Percentiles rank a stretch among this genome's conserved stretches.
Evolutionary conservation across 495 filamentous ascomycete genomes (phyloP).

Genomic region (Diplogelasinospora grovesii): DNA sequence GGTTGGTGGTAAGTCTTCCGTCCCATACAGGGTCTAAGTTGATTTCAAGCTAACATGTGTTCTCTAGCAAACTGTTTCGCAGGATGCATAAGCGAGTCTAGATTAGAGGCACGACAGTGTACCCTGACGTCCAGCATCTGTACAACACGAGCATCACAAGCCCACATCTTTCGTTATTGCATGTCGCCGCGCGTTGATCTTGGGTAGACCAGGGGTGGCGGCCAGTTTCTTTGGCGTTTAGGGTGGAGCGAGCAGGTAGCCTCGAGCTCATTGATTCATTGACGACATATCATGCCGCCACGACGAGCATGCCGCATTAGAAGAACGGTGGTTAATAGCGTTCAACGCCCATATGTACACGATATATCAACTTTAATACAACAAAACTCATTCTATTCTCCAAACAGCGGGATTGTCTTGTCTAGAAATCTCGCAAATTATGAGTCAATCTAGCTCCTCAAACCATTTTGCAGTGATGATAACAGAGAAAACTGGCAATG

Average conservation of each 20-base stretch:
- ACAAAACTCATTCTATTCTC: neutral
- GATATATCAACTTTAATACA: constrained; percentile 23
- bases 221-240: constrained; percentile 15
- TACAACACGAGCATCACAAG: constrained; percentile 24
- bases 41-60: neutral
- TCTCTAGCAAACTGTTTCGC: neutral
- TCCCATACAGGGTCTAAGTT: too few relatives aligned
- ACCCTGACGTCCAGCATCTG: too few relatives aligned
- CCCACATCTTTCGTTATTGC: constrained; percentile 12
- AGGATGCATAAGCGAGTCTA: too few relatives aligned
- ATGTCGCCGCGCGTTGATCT: constrained; percentile 16
- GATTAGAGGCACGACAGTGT: too few relatives aligned
- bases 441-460: neutral
- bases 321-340: constrained; percentile 8
- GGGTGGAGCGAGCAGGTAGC: constrained; percentile 2
- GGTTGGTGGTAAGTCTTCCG: constrained; percentile 87
- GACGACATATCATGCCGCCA: constrained; percentile 21
- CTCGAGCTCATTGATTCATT: constrained; percentile 10
- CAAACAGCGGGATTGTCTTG: constrained; percentile 11
- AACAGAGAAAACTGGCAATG: too few relatives aligned
- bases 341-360: constrained; percentile 19
- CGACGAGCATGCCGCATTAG: constrained; percentile 20
- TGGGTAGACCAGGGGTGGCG: constrained; percentile 19
- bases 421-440: neutral
- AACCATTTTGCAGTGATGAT: too few relatives aligned